Evolutionary conservation across 306 rosid genomes (phyloP).

Genomic region (Mucuna pruriens): DNA sequence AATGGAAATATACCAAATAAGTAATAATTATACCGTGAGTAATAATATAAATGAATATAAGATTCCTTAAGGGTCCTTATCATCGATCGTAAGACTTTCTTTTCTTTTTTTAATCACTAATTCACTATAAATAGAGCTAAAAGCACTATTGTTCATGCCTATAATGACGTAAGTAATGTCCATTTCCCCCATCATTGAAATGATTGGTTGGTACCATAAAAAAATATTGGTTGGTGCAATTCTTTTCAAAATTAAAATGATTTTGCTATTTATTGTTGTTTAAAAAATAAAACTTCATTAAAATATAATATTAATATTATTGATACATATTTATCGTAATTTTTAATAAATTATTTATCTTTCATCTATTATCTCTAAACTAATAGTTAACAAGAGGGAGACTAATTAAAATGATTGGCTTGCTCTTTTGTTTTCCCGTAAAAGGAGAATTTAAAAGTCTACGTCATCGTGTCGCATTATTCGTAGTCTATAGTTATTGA

Average conservation of each 20-base stretch:
- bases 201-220: conserved; percentile 40
- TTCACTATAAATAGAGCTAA: conserved; percentile 24
- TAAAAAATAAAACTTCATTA: not conserved
- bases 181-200: conserved; percentile 40
- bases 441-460: conserved; percentile 29
- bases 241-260: conserved; percentile 15
- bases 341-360: not conserved
- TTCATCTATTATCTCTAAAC: not conserved
- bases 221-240: conserved; percentile 43
- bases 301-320: not conserved
- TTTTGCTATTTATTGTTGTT: not conserved
- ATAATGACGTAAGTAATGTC: conserved; percentile 38
- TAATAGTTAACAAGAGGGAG: not conserved
- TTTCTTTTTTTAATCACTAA: not conserved
- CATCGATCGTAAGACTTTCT: conserved; percentile 21
- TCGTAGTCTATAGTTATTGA: not conserved
- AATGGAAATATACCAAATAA: not conserved
- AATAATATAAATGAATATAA: not conserved
- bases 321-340: not conserved
- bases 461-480: conserved; percentile 36
- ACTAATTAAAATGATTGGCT: conserved; percentile 35
- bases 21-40: too few relatives aligned
- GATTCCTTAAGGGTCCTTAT: not conserved
- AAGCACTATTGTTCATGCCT: conserved; percentile 29
- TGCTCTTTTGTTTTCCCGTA: conserved; percentile 36